Percentiles rank a stretch among this genome's conserved stretches.
Conservation (phyloP, 306 rosid species). For the Begonia fuchsioides region DNA sequence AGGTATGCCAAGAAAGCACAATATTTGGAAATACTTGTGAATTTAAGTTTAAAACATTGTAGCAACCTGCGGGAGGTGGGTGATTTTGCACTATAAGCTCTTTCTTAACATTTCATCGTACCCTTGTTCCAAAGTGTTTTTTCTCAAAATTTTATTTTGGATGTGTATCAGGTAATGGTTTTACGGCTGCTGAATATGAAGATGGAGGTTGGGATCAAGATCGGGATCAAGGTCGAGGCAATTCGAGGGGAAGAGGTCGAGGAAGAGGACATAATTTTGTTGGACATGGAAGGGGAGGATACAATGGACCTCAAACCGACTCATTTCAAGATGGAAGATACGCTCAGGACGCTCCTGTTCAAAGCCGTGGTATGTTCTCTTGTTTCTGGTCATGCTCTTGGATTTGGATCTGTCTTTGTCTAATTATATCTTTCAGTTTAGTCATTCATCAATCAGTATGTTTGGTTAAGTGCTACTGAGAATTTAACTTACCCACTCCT, state of each 20-base stretch:
- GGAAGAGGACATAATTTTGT: slow-evolving; percentile 71
- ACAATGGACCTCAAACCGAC: slow-evolving; percentile 40
- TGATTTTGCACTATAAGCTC: neutral
- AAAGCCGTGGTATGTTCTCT: slow-evolving; percentile 41
- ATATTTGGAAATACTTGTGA: no score
- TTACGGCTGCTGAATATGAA: slow-evolving; percentile 43
- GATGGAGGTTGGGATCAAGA: slow-evolving; percentile 79
- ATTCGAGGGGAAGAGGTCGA: slow-evolving; percentile 66
- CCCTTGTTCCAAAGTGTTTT: neutral
- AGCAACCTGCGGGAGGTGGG: neutral
- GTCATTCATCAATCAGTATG: neutral
- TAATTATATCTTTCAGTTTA: neutral
- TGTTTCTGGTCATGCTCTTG: no score
- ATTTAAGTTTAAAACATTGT: no score
- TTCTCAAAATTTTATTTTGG: slow-evolving; percentile 2
- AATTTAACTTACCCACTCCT: no score
- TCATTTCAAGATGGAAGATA: slow-evolving; percentile 62
- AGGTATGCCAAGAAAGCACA: slow-evolving; percentile 22
- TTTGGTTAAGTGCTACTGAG: no score
- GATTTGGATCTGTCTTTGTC: neutral
- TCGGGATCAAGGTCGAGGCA: slow-evolving; percentile 46
- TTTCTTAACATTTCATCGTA: neutral
- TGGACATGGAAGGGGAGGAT: slow-evolving; percentile 93
- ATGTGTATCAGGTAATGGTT: slow-evolving; percentile 54
- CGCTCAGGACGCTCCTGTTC: slow-evolving; percentile 48